Conservation (phyloP, 2,329 filamentous ascomycete species). For the Onygena corvina region DNA sequence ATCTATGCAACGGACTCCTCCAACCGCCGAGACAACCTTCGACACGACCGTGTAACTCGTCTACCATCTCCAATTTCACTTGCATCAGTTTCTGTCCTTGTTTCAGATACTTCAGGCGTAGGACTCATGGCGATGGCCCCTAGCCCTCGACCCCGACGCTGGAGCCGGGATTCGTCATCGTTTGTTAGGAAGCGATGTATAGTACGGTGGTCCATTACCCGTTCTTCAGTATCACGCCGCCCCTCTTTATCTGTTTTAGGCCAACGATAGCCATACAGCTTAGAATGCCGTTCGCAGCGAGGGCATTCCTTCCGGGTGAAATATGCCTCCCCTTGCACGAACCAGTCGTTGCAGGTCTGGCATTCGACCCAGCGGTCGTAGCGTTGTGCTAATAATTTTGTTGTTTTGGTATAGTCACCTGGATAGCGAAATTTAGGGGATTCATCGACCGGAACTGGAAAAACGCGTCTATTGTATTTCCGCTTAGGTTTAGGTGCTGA, state of each 20-base stretch:
- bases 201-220: constrained; percentile 70
- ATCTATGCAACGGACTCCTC: not conserved
- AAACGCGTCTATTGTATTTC: constrained; percentile 18
- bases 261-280: constrained; percentile 90
- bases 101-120: constrained; percentile 30
- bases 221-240: constrained; percentile 54
- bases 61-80: constrained; percentile 27
- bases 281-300: constrained; percentile 87
- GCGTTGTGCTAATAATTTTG: constrained; percentile 61
- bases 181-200: constrained; percentile 72
- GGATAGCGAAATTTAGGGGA: constrained; percentile 41
- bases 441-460: constrained; percentile 29
- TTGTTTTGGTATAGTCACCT: constrained; percentile 73
- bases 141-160: constrained; percentile 28
- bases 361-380: constrained; percentile 79
- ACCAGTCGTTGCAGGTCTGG: constrained; percentile 66
- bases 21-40: constrained; percentile 19
- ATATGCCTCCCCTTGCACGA: constrained; percentile 82
- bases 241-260: constrained; percentile 83
- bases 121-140: constrained; percentile 25
- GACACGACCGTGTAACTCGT: constrained; percentile 27
- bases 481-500: constrained; percentile 17
- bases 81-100: constrained; percentile 28
- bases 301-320: constrained; percentile 76
- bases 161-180: constrained; percentile 48